Evolutionary conservation across 176 grass and related monocot genomes (phyloP).

Genomic region (Carex parvula): DNA sequence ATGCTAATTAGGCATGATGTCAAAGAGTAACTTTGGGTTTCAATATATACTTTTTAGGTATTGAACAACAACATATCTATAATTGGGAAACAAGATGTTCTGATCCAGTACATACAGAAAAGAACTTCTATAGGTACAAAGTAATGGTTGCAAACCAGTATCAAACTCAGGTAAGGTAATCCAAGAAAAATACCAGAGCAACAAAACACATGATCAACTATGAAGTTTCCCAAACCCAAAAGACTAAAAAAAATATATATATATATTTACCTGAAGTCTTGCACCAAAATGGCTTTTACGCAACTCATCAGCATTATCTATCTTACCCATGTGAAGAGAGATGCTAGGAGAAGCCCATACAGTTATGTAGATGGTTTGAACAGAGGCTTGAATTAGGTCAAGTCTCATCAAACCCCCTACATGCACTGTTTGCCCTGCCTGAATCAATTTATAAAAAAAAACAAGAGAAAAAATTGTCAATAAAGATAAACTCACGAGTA

Average conservation of each 20-base stretch:
- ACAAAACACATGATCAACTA: conserved; percentile 8
- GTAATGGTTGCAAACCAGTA: background rate
- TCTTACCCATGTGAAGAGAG: conserved; percentile 90
- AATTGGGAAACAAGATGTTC: conserved; percentile 22
- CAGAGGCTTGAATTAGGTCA: conserved; percentile 66
- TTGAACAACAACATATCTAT: conserved; percentile 16
- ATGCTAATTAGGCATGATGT: conserved; percentile 2
- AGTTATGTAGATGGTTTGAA: conserved; percentile 79
- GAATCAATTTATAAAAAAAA: conserved; percentile 26
- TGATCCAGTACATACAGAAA: conserved; percentile 2
- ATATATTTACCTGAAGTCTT: conserved; percentile 62
- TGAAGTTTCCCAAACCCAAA: background rate
- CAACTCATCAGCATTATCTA: conserved; percentile 68
- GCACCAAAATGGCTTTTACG: conserved; percentile 68
- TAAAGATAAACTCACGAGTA: background rate
- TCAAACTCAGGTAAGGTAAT: conserved; percentile 1
- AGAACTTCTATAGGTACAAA: background rate
- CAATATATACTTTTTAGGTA: background rate
- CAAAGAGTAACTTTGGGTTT: background rate
- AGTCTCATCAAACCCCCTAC: conserved; percentile 75
- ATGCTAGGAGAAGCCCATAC: conserved; percentile 78
- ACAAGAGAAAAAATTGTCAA: conserved; percentile 1
- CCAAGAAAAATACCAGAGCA: background rate
- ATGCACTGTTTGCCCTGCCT: conserved; percentile 77
- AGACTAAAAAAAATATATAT: background rate